Conservation (phyloP, 1,139 yeast species). For the Zygotorulaspora mrakii region DNA sequence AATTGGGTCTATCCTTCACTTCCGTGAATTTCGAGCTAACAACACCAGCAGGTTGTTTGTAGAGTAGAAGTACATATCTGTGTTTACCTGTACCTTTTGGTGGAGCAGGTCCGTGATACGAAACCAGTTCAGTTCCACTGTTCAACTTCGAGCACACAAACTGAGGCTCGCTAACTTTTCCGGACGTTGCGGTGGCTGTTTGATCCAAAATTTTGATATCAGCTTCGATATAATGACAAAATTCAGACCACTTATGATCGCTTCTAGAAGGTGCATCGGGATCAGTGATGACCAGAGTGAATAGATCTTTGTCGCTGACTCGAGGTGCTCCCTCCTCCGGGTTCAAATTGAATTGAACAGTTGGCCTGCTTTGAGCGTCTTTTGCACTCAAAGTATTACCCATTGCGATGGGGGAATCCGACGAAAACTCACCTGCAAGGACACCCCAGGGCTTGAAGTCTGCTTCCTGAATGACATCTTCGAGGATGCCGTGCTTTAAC, state of each 20-base stretch:
- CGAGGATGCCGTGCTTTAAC: conserved; percentile 31
- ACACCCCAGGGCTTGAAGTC: conserved; percentile 32
- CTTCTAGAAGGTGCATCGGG: conserved; percentile 88
- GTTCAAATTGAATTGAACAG: conserved; percentile 62
- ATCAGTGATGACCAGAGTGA: conserved; percentile 77
- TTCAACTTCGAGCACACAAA: conserved; percentile 18
- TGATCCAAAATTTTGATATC: conserved; percentile 46
- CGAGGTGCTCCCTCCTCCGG: conserved; percentile 40
- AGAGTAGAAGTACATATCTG: conserved; percentile 72
- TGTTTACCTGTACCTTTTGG: conserved; percentile 80
- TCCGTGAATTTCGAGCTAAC: conserved; percentile 19
- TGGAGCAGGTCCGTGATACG: conserved; percentile 79
- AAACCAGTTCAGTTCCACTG: conserved; percentile 35
- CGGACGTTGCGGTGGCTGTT: conserved; percentile 17
- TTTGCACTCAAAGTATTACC: conserved; percentile 69
- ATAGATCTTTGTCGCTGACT: conserved; percentile 40
- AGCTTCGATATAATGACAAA: conserved; percentile 68
- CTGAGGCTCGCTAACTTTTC: conserved; percentile 13
- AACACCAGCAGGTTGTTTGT: conserved; percentile 51
- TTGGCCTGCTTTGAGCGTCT: conserved; percentile 64
- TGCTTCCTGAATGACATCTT: conserved; percentile 30
- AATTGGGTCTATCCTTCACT: conserved; percentile 57
- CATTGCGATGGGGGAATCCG: conserved; percentile 63
- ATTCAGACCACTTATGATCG: conserved; percentile 87
- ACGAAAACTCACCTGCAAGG: conserved; percentile 46